Conservation (phyloP, 768 basidiomycete species). For the Agaricus bisporus region DNA sequence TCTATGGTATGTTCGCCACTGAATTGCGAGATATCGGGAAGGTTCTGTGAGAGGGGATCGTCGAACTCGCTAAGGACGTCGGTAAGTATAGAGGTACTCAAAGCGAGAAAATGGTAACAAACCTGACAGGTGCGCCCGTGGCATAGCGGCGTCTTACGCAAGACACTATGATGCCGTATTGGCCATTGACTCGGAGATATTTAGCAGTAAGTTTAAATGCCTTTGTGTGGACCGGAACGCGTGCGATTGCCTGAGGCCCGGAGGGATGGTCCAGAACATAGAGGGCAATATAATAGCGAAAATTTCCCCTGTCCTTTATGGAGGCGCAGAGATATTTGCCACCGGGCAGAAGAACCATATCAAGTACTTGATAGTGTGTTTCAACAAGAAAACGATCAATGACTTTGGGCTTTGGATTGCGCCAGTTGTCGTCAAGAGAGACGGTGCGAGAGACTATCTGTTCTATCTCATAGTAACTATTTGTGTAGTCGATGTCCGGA, state of each 20-base stretch:
- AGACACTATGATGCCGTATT: constrained; percentile 49
- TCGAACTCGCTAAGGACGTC: neutral
- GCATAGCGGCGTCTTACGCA: constrained; percentile 37
- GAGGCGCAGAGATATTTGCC: constrained; percentile 66
- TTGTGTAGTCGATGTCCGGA: constrained; percentile 45
- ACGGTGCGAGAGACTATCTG: constrained; percentile 55
- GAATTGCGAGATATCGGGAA: constrained; percentile 30
- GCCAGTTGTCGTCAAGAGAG: constrained; percentile 58
- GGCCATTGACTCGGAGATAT: constrained; percentile 42
- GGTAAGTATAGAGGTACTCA: neutral
- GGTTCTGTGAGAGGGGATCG: constrained; percentile 15
- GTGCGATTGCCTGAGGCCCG: constrained; percentile 40
- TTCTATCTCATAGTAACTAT: constrained; percentile 41
- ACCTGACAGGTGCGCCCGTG: constrained; percentile 18
- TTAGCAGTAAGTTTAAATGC: constrained; percentile 56
- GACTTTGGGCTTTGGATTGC: constrained; percentile 31
- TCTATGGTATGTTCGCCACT: constrained; percentile 31
- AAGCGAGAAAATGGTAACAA: constrained; percentile 5
- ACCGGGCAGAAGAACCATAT: constrained; percentile 55
- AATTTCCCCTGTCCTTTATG: constrained; percentile 35
- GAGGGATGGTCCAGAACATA: constrained; percentile 52
- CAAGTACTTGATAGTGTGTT: constrained; percentile 35
- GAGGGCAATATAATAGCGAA: constrained; percentile 44
- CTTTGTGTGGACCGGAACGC: constrained; percentile 40
- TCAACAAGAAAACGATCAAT: constrained; percentile 19